These are phyloP conservation scores for Boletus edulis DNA, from an alignment of 768 basidiomycete genomes.

Conservation along the genomic window DNA sequence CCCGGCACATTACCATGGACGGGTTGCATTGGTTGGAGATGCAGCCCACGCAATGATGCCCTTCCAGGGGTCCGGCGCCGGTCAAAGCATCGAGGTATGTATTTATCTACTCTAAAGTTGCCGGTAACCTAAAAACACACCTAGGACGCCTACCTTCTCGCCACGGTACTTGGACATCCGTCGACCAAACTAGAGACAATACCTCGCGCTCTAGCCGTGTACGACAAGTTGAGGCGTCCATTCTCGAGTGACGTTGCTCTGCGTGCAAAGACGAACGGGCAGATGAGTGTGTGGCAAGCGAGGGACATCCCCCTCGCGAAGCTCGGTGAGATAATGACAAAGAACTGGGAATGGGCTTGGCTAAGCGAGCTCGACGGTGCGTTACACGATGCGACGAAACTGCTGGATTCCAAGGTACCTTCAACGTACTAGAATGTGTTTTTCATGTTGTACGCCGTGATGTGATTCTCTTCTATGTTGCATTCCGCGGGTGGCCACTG, in stretches of 20 bases:
- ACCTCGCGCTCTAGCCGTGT: constrained; percentile 42
- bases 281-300: constrained; percentile 14
- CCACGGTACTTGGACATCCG: constrained; percentile 44
- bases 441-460: no score
- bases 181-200: constrained; percentile 34
- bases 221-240: constrained; percentile 51
- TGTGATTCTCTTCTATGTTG: no score
- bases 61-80: constrained; percentile 44
- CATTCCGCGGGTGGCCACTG: no score
- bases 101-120: no score
- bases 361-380: constrained; percentile 20
- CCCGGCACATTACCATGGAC: constrained; percentile 47
- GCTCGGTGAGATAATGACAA: constrained; percentile 41
- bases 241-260: constrained; percentile 36
- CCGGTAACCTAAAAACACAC: neutral
- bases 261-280: constrained; percentile 20
- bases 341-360: constrained; percentile 58
- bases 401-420: constrained; percentile 7
- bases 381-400: constrained; percentile 15
- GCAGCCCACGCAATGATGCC: constrained; percentile 44
- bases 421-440: neutral
- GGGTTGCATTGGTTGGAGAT: constrained; percentile 48
- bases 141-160: constrained; percentile 37
- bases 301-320: constrained; percentile 32
- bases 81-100: constrained; percentile 42